Percentiles rank a stretch among this genome's conserved stretches.
These are phyloP conservation scores for Bjerkandera adusta DNA, from an alignment of 1,284 basidiomycete species.

Conservation along the genomic window DNA sequence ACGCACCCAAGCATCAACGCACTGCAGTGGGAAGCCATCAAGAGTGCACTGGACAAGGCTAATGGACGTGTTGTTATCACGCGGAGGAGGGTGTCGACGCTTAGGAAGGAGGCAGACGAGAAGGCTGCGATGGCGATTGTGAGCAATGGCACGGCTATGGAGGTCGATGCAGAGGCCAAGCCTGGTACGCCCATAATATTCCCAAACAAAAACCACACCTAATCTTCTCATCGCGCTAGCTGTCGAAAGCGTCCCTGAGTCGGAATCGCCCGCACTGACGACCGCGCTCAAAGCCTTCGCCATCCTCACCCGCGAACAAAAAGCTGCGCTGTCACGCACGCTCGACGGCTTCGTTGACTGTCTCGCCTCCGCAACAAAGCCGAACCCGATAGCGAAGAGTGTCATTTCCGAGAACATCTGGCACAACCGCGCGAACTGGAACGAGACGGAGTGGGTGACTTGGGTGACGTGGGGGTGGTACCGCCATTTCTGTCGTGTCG, in stretches of 20 bases:
- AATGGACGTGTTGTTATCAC: conserved; percentile 82
- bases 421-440: conserved; percentile 69
- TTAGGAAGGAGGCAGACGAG: conserved; percentile 88
- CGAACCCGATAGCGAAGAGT: conserved; percentile 43
- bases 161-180: conserved; percentile 68
- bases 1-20: conserved; percentile 47
- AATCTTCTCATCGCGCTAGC: conserved; percentile 9
- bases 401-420: conserved; percentile 63
- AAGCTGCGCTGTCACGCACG: conserved; percentile 60
- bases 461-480: conserved; percentile 91
- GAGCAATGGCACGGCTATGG: conserved; percentile 53
- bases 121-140: conserved; percentile 73
- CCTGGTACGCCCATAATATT: conserved; percentile 33
- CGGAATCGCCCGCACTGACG: conserved; percentile 63
- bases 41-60: conserved; percentile 83
- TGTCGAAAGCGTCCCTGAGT: conserved; percentile 44
- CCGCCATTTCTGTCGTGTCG: conserved; percentile 77
- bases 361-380: conserved; percentile 45
- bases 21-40: conserved; percentile 82
- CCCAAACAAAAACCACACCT: neutral
- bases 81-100: conserved; percentile 63
- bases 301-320: conserved; percentile 72
- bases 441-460: conserved; percentile 66
- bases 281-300: conserved; percentile 72
- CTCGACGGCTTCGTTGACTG: conserved; percentile 70